phyloP scores from a whole-genome alignment of 495 filamentous ascomycete species.

The Diplogelasinospora grovesii region DNA sequence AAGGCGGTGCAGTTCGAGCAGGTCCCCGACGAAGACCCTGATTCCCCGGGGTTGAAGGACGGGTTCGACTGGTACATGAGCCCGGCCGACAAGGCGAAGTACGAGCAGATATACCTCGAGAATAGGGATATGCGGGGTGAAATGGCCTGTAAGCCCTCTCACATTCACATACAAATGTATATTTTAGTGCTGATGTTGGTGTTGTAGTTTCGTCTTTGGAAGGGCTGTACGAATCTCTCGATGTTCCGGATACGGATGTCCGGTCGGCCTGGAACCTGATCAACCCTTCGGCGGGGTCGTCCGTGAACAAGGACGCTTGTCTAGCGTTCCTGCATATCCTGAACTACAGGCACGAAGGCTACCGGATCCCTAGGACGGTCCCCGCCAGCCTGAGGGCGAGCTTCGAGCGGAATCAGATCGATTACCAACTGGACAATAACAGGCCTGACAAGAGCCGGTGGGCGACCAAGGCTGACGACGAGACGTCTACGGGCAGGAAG shows the following conservation, averaged over 20 bases:
- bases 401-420: conserved; percentile 91
- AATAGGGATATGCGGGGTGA: conserved; percentile 80
- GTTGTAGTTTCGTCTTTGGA: conserved; percentile 68
- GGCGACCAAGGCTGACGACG: conserved; percentile 62
- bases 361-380: conserved; percentile 86
- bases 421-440: conserved; percentile 75
- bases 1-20: conserved; percentile 74
- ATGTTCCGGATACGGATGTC: conserved; percentile 93
- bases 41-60: conserved; percentile 77
- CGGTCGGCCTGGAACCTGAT: conserved; percentile 94
- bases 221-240: conserved; percentile 80
- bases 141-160: conserved; percentile 58
- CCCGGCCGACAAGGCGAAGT: conserved; percentile 80
- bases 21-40: conserved; percentile 69
- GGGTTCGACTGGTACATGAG: conserved; percentile 99
- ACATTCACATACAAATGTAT: background rate
- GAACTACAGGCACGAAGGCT: conserved; percentile 90
- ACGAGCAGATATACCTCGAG: conserved; percentile 91
- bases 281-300: conserved; percentile 70
- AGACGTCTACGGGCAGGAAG: conserved; percentile 77
- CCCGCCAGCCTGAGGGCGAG: conserved; percentile 81
- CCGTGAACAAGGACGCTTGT: conserved; percentile 89
- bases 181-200: background rate
- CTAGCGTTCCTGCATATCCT: conserved; percentile 95
- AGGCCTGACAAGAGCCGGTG: conserved; percentile 48